Conservation (phyloP, 768 basidiomycete genomes). For the Russula compacta region DNA sequence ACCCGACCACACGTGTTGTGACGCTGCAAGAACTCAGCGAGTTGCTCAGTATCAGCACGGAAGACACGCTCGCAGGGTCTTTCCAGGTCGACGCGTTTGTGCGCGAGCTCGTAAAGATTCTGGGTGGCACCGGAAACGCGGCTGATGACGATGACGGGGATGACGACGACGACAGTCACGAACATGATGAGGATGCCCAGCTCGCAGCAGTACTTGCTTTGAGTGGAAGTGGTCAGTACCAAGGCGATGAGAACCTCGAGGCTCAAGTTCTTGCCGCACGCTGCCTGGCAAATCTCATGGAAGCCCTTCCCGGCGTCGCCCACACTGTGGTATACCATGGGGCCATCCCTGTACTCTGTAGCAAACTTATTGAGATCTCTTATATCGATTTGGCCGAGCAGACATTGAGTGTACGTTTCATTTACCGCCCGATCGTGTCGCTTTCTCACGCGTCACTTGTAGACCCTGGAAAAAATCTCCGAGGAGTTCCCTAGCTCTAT, state of each 20-base stretch:
- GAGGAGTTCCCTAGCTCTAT: constrained; percentile 96
- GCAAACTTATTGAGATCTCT: constrained; percentile 93
- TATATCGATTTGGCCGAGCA: constrained; percentile 99
- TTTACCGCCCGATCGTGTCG: constrained; percentile 1
- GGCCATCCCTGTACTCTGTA: constrained; percentile 96
- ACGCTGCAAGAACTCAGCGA: constrained; percentile 95
- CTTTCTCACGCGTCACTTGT: constrained; percentile 14
- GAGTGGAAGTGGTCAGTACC: constrained; percentile 56
- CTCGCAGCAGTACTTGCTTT: constrained; percentile 82
- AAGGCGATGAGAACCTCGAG: constrained; percentile 82
- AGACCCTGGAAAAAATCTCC: constrained; percentile 98
- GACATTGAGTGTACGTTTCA: constrained; percentile 78
- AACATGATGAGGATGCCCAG: constrained; percentile 76
- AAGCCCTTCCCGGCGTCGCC: constrained; percentile 95
- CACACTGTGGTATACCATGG: constrained; percentile 97
- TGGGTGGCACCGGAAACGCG: constrained; percentile 69
- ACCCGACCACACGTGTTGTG: constrained; percentile 76
- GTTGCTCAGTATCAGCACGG: constrained; percentile 89
- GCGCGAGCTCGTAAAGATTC: constrained; percentile 82
- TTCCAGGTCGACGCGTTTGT: constrained; percentile 92
- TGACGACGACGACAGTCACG: constrained; percentile 52
- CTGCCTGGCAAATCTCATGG: constrained; percentile 96
- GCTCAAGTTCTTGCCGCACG: constrained; percentile 94
- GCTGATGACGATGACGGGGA: constrained; percentile 62
- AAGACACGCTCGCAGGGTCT: constrained; percentile 94